A percentile compares a stretch with the other conserved stretches of the same genome.
These are phyloP conservation scores for Podila minutissima DNA, from an alignment of 192 early-diverging fungal species.

Conservation along the genomic window DNA sequence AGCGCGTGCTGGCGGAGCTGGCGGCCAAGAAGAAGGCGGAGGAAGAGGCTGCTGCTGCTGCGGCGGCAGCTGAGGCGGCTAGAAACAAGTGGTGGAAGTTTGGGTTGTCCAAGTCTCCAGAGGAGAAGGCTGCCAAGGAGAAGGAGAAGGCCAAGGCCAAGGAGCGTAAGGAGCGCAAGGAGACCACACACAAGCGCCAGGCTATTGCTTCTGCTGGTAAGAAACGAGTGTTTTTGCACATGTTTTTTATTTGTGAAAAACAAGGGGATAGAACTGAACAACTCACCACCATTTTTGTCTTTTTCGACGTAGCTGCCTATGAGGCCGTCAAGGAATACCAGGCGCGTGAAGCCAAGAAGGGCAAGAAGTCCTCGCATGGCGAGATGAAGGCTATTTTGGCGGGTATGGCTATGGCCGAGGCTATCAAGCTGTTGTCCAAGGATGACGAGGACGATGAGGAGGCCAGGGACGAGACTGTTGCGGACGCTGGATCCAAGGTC, in stretches of 20 bases:
- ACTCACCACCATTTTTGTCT: neutral
- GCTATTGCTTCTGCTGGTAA: conserved; percentile 51
- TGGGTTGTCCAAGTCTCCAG: conserved; percentile 6
- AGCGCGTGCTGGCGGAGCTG: conserved; percentile 25
- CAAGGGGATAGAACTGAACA: too few species aligned
- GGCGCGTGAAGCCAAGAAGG: conserved; percentile 34
- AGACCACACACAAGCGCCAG: conserved; percentile 24
- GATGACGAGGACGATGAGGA: conserved; percentile 46
- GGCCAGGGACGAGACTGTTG: conserved; percentile 39
- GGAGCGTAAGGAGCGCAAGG: conserved; percentile 40
- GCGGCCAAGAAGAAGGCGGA: conserved; percentile 29
- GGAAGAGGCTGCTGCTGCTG: conserved; percentile 34
- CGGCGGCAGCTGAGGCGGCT: conserved; percentile 29
- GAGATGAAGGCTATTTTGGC: conserved; percentile 50
- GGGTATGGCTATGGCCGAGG: conserved; percentile 56
- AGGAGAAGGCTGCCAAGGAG: conserved; percentile 20
- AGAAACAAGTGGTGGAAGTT: conserved; percentile 43
- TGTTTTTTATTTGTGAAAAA: neutral
- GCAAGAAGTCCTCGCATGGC: conserved; percentile 36
- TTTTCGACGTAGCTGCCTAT: conserved; percentile 22
- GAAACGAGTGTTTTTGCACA: neutral
- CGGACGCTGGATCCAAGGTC: conserved; percentile 46
- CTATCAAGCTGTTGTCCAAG: conserved; percentile 46
- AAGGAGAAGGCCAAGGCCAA: conserved; percentile 23
- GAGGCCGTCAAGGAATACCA: conserved; percentile 49